Base-by-base conservation (phyloP, 768 basidiomycete genomes). In the Boletus edulis region DNA sequence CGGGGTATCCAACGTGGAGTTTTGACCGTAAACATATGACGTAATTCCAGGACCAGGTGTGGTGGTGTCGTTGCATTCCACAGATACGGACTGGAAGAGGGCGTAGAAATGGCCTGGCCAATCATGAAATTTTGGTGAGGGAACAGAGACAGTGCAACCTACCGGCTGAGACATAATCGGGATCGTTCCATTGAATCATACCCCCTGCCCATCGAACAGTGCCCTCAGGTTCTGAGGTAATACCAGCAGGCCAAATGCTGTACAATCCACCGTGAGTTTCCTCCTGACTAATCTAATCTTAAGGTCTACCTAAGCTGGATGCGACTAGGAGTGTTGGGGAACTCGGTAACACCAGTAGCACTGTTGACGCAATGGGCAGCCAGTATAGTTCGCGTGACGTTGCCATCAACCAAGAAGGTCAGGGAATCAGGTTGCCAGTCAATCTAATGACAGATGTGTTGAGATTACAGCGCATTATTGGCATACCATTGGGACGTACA, bases 211-310 rank as follows among this genome's bases (percentile, higher is more conserved):
- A 95, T 52, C 81, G 62, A 34, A 95, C 72, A 9, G 88, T 92
- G 24, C 92, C 92, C 46, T 74, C 71, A 9, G 89, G 75, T 34
- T 76, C 78, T 10, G 76, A 64, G 38, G 75, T 53, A 63, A 89
- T 85, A 32, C 91, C 92, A 7, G 87, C 87, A n/a, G 91, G 87
- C 91, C 91, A 94, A 50, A 94, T 61, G 57, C 87, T 76, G 48
- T 32, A 32, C 5, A 22, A 34, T n/a, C 9, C 2, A 6, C 32
- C 7, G 22, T 64, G 13, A 70, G 40, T 14, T 42, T 53, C 52
- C 5, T 32, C 15, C 6, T 35, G n/a, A 39, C 15, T 0, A 1
- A 14, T 22, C 3, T 20, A 44, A 46, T 20, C 11, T 32, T 31
- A 18, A 11, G 12, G n/a, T 76, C 24, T 67, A 87, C 88, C 86